These are phyloP conservation scores for Entrophospora sp. DNA, from an alignment of 192 early-diverging fungal genomes.

Conservation along the genomic window DNA sequence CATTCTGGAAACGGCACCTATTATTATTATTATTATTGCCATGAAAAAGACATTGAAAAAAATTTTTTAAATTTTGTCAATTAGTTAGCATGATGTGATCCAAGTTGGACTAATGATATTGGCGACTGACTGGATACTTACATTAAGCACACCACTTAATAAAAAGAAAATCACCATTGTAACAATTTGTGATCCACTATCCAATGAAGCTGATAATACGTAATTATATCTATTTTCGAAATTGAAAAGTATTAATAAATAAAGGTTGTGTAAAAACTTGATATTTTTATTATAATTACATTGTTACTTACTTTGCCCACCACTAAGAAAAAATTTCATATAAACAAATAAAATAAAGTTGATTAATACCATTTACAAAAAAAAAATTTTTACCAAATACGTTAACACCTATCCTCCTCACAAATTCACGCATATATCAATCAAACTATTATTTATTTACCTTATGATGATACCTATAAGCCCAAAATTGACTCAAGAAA, in stretches of 20 bases:
- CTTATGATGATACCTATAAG: not conserved
- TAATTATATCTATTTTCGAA: slow-evolving; percentile 56
- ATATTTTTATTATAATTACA: not conserved
- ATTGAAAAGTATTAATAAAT: not conserved
- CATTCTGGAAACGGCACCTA: too few species aligned
- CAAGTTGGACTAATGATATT: too few species aligned
- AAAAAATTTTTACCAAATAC: not conserved
- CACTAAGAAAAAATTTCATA: not conserved
- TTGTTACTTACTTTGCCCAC: not conserved
- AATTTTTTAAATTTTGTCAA: too few species aligned
- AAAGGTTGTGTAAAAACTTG: not conserved
- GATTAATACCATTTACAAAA: not conserved
- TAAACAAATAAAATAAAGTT: not conserved
- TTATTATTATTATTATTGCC: too few species aligned
- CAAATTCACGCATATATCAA: not conserved
- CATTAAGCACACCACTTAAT: slow-evolving; percentile 38
- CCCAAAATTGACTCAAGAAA: slow-evolving; percentile 1
- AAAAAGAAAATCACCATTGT: slow-evolving; percentile 38
- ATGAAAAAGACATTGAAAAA: too few species aligned
- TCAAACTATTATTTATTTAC: not conserved
- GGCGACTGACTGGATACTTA: too few species aligned
- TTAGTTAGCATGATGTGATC: too few species aligned
- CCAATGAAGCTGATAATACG: slow-evolving; percentile 54
- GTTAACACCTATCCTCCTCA: not conserved
- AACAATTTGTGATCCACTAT: slow-evolving; percentile 43